Conservation (phyloP, 148 eudicot genomes). For the Nepenthes mirabilis region DNA sequence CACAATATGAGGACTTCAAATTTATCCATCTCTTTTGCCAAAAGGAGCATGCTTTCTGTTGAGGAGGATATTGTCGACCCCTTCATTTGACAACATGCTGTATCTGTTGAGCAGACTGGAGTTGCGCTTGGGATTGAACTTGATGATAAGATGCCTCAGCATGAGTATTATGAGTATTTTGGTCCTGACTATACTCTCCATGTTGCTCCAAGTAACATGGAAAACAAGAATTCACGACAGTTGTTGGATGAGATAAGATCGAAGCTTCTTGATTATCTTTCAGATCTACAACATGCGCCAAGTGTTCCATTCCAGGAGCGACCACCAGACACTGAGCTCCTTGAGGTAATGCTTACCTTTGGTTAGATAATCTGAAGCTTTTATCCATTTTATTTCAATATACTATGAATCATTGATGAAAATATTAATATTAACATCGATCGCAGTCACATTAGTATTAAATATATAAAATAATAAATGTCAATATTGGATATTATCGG, state of each 20-base stretch:
- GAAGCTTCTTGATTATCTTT: conserved; percentile 71
- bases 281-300: conserved; percentile 83
- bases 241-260: conserved; percentile 58
- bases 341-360: conserved; percentile 37
- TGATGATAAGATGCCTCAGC: conserved; percentile 78
- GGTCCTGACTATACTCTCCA: conserved; percentile 89
- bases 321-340: conserved; percentile 66
- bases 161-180: conserved; percentile 78
- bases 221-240: conserved; percentile 65
- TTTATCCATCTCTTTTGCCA: no score
- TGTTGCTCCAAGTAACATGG: conserved; percentile 93
- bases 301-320: conserved; percentile 89
- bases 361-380: not conserved
- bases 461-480: no score
- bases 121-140: conserved; percentile 81
- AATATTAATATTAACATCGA: no score
- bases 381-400: no score
- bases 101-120: conserved; percentile 48
- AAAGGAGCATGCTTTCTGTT: no score
- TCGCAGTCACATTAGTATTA: no score
- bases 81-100: conserved; percentile 5
- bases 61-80: not conserved
- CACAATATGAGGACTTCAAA: no score
- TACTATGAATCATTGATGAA: no score
- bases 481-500: no score